Base-by-base conservation (phyloP, 345 rosid genomes). In the Arabidopsis arenosa region DNA sequence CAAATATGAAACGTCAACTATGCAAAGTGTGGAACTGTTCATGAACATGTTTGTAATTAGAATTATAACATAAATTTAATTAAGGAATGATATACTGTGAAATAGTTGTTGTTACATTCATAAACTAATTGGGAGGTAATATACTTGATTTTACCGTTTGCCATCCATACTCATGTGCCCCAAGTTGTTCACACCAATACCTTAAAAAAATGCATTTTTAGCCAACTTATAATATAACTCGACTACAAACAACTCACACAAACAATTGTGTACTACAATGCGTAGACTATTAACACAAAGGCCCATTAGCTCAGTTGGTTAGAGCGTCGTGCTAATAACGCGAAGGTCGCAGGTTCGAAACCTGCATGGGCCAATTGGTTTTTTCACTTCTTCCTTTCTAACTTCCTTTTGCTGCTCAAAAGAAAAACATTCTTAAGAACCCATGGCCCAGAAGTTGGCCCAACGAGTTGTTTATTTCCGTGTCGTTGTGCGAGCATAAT, bases 281-380 rank as follows among this genome's bases (percentile, higher is more conserved):
- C 23, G 23, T 21, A 28, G 1, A 28, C 30, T 2, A 28, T 3
- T 28, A 28, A 2, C 14, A 14, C 2, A 1, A 9, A 26, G 73
- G 78, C 72, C 72, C 51, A 66, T 66, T 74, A 74, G 78, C 78
- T 74, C 78, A 57, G 78, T 73, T 73, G 71, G 77, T 63, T 73
- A 53, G 89, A 90, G 90, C 91, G 93, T 90, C 89, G 91, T 90
- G 93, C 90, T 88, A 92, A 89, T 89, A 85, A 92, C 96, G 97
- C 93, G 85, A 89, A 88, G 92, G 93, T 89, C 87, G 85, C 83
- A 83, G 85, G 63, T 74, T 74, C 72, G 78, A 74, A 65, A 74
- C 78, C 78, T 74, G 78, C 65, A 74, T 74, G 66, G 72, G 72
- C 77, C 77, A 57, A 1, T n/a, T 3, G 3, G 30, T 28, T 4